These are phyloP conservation scores for Cucumis hystrix DNA, from an alignment of 306 rosid species.

Conservation along the genomic window DNA sequence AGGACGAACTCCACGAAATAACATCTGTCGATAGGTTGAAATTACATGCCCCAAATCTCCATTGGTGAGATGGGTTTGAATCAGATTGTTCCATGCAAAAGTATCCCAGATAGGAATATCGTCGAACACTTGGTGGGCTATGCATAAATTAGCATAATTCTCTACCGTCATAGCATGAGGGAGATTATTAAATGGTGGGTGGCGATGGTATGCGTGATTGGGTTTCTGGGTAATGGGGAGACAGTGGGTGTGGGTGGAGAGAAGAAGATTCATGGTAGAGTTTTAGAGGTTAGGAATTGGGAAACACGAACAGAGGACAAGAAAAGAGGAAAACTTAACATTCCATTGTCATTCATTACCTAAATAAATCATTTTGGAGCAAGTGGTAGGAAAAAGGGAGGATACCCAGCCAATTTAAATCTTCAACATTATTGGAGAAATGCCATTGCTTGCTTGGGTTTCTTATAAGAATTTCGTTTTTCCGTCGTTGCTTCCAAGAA, in stretches of 20 bases:
- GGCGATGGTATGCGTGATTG: not conserved
- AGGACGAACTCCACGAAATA: slow-evolving; percentile 38
- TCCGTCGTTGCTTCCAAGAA: too few species aligned
- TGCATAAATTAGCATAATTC: not conserved
- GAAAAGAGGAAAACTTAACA: too few species aligned
- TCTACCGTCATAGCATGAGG: not conserved
- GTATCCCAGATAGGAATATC: slow-evolving; percentile 42
- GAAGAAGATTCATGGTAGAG: not conserved
- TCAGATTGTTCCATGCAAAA: slow-evolving; percentile 56
- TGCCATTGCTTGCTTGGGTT: too few species aligned
- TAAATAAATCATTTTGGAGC: too few species aligned
- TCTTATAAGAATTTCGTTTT: too few species aligned
- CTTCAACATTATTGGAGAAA: too few species aligned
- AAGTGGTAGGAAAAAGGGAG: too few species aligned
- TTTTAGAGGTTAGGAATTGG: too few species aligned
- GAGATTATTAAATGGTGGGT: not conserved
- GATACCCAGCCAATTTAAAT: too few species aligned
- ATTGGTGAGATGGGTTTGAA: slow-evolving; percentile 38
- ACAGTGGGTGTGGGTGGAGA: not conserved
- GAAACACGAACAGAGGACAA: too few species aligned
- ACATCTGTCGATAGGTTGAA: slow-evolving; percentile 37
- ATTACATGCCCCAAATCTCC: slow-evolving; percentile 19
- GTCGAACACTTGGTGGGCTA: slow-evolving; percentile 31
- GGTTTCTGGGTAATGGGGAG: not conserved
- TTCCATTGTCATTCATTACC: too few species aligned